These are phyloP conservation scores for Solidago caesia DNA, from an alignment of 129 eudicot species.

Conservation along the genomic window DNA sequence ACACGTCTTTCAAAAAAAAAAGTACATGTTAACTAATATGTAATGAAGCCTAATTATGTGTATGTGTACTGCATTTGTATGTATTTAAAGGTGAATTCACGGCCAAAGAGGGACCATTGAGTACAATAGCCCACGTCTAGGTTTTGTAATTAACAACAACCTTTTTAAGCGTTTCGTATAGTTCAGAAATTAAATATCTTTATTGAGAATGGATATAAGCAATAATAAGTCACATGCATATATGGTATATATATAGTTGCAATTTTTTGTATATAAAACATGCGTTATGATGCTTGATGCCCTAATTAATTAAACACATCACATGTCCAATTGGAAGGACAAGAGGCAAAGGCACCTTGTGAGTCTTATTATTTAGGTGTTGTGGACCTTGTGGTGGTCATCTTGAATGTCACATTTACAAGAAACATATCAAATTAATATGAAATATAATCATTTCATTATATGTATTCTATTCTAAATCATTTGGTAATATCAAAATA, in stretches of 20 bases:
- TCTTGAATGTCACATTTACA: slow-evolving; percentile 13
- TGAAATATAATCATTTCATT: not conserved
- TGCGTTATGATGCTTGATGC: slow-evolving; percentile 21
- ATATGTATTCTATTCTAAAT: not conserved
- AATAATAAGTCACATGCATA: not conserved
- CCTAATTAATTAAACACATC: slow-evolving; percentile 31
- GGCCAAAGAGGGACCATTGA: no score
- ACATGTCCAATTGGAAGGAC: slow-evolving; percentile 30
- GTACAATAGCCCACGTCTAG: no score
- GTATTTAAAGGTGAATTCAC: not conserved
- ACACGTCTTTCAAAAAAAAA: no score
- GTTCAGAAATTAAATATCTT: no score
- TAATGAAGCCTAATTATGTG: no score
- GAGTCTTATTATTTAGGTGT: not conserved
- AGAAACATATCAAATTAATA: not conserved
- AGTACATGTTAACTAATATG: no score
- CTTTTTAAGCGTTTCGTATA: no score
- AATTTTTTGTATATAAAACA: no score
- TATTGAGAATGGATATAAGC: not conserved
- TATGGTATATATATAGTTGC: no score
- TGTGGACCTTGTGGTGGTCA: slow-evolving; percentile 21
- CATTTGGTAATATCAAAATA: not conserved
- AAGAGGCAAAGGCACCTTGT: slow-evolving; percentile 32
- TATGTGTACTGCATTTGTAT: not conserved
- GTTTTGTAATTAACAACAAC: no score